Base-by-base conservation (phyloP, 2,329 filamentous ascomycete species). In the Xylaria hypoxylon region DNA sequence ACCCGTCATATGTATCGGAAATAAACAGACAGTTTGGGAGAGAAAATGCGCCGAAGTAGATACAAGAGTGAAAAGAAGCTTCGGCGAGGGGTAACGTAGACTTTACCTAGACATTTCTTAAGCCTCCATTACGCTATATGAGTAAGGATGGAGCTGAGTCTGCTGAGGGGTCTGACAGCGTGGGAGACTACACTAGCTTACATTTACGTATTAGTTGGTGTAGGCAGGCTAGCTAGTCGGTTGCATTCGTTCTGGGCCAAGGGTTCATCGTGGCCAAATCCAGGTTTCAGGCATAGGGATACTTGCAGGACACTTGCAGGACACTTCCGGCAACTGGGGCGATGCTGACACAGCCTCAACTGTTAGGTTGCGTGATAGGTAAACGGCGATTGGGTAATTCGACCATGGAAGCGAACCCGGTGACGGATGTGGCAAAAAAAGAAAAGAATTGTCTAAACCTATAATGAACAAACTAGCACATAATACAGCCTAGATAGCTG, bases 301-400 rank as follows among this genome's bases (percentile, higher is more conserved):
- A 31, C 42, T 40, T 64, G 62, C 56, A 64, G 55, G 42, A 51
- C 28, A 31, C 42, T 40, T 64, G 62, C 56, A 64, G 55, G 42
- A 64, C 33, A n/a, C 28, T 33, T 28, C 22, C 5, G n/a, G 31
- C 42, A 50, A 26, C 11, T 48, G 56, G 47, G 62, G 62, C 55
- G 40, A 59, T 59, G 56, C 26, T 44, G 35, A 35, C 62, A 60
- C 56, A 64, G 48, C 56, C 55, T 45, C 26, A 44, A 15, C 40
- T 53, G 26, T 6, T n/a, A 64, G 17, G 22, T n/a, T 45, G 60
- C 13, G 24, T 10, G 11, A 24, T 1, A 11, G 35, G 40, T 22
- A 5, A 47, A 31, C 13, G 22, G 26, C 22, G 47, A 59, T 64
- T 59, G 55, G 62, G 11, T 13, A 28, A 24, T 19, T 40, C 28